Evolutionary conservation across 441 rosid species (phyloP).

Genomic region (Cnidoscolus chayamansa): DNA sequence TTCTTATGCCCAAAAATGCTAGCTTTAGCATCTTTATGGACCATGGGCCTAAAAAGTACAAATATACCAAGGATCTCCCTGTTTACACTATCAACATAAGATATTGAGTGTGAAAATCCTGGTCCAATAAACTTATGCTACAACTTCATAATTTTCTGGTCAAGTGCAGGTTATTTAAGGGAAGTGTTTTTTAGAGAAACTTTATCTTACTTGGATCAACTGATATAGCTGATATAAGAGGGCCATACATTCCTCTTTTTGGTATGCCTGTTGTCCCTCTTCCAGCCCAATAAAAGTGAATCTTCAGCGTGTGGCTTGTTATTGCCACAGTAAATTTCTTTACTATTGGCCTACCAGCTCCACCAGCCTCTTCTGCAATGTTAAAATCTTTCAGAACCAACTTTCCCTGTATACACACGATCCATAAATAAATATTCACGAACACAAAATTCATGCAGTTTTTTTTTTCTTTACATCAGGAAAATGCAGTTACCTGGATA

Average conservation of each 20-base stretch:
- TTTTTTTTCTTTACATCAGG: neutral
- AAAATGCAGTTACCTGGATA: slow-evolving; percentile 50
- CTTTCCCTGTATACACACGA: slow-evolving; percentile 39
- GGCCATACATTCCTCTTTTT: slow-evolving; percentile 73
- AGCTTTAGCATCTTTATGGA: neutral
- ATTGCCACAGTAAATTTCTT: slow-evolving; percentile 40
- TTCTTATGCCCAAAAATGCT: neutral
- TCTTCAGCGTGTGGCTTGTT: slow-evolving; percentile 57
- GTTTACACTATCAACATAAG: neutral
- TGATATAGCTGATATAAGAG: slow-evolving; percentile 83
- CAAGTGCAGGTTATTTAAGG: neutral
- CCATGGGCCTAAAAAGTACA: neutral
- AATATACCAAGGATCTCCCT: neutral
- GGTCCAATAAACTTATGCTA: neutral
- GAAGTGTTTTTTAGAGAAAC: neutral
- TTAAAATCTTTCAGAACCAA: slow-evolving; percentile 62
- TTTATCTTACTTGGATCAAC: slow-evolving; percentile 65
- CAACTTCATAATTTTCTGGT: neutral
- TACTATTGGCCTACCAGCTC: slow-evolving; percentile 51
- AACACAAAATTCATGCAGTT: neutral
- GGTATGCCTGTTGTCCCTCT: slow-evolving; percentile 94
- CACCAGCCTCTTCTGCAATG: slow-evolving; percentile 67
- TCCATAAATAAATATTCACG: neutral
- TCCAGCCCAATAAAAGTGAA: slow-evolving; percentile 77
- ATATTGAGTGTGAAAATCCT: too few species aligned